Conservation (phyloP, 257 asterid species). For the Capsicum chinense region DNA sequence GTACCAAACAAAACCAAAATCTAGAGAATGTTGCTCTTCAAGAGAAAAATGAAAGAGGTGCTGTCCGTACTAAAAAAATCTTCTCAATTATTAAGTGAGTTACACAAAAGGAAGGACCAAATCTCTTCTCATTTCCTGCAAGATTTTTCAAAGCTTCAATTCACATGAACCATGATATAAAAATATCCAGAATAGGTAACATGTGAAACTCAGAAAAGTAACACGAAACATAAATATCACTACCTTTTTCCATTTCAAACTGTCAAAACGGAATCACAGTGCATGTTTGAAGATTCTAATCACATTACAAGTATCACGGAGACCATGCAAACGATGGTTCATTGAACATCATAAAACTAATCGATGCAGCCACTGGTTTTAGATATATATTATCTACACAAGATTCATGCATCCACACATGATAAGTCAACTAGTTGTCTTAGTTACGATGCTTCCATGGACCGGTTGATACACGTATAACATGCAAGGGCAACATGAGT, state of each 20-base stretch:
- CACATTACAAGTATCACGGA: slow-evolving; percentile 13
- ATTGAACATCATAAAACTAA: not conserved
- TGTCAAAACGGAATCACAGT: not conserved
- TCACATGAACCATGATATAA: slow-evolving; percentile 22
- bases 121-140: not conserved
- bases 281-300: slow-evolving; percentile 20
- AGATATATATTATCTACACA: not conserved
- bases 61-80: not conserved
- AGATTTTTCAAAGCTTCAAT: not conserved
- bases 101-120: not conserved
- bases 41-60: not conserved
- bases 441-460: not conserved
- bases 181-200: not conserved
- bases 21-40: not conserved
- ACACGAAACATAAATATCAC: not conserved
- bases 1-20: not conserved
- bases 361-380: not conserved
- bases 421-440: not conserved
- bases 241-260: not conserved
- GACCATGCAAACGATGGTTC: not conserved
- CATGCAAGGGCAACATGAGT: slow-evolving; percentile 8
- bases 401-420: not conserved
- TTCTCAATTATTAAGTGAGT: not conserved
- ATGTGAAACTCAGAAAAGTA: not conserved
- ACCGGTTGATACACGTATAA: not conserved